Evolutionary conservation across 352 stramenopile genomes (phyloP), one percentile per base, ranked within the genome.

Genomic region (Phytophthora pinifolia): DNA sequence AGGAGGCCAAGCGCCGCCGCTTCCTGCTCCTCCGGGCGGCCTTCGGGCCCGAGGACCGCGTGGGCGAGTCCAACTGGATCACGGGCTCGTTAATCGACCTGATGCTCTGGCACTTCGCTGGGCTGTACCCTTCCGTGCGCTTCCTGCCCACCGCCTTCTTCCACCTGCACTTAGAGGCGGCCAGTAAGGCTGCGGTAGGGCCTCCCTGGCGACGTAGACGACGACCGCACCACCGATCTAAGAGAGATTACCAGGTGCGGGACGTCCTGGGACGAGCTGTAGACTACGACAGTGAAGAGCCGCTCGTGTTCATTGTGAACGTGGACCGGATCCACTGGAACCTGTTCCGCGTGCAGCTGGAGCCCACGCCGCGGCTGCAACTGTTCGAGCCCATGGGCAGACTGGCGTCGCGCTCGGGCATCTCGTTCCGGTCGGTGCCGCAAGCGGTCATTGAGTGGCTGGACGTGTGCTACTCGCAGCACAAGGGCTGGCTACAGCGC

Each of bases 311-410:
- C 59, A 67, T 92, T 25, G 79, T 86, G 29, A 96, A 96, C 54
- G 74, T 84, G 20, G 73, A 77, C 7, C 68, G 70, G 33, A 87
- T 94, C 46, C 88, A 96, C 70, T 96, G 88, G 88, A 96, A 95
- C 41, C 64, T 96, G 22, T 78, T 96, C 32, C 85, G 88, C 14
- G 79, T 95, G 41, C 74, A 92, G 67, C 60, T 91, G n/a, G 14
- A 61, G 3, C 82, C 83, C 1, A 59, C 72, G 2, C 72, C 85
- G 1, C 71, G 82, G 53, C 65, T 96, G 10, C 83, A 96, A 67
- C 70, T 96, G 8, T 96, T 96, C 58, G 88, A 96, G 47, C 88
- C 88, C 6, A 92, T 96, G 79, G 88, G 88, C 2, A 76, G 74
- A 7, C 58, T 88, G 9, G 64, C 74, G 13, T 86, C 78, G 2